phyloP scores from a whole-genome alignment of 306 rosid species.

The Neltuma alba region DNA sequence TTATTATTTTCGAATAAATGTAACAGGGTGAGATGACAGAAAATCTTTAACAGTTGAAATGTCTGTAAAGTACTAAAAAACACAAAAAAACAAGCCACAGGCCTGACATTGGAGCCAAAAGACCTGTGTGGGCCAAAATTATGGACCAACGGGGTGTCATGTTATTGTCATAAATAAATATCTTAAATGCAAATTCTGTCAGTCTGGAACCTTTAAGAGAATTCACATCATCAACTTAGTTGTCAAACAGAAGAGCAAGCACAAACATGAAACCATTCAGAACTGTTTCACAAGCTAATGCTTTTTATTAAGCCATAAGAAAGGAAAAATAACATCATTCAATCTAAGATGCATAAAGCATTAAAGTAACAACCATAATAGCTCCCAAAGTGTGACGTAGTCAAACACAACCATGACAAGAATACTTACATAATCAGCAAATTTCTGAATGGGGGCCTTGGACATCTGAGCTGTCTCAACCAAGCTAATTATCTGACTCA shows the following conservation, averaged over 20 bases:
- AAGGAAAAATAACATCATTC: conserved; percentile 18
- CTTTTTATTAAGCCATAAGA: not conserved
- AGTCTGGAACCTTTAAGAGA: not conserved
- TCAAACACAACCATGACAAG: conserved; percentile 27
- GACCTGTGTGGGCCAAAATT: not conserved
- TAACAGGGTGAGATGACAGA: not conserved
- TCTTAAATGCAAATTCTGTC: not conserved
- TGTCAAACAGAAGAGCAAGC: not conserved
- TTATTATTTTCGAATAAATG: not conserved
- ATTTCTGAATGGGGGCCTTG: conserved; percentile 94
- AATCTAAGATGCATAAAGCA: not conserved
- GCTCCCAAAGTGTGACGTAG: not conserved
- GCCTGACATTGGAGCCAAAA: not conserved
- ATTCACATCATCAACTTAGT: not conserved
- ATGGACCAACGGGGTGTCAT: not conserved
- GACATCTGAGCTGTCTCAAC: conserved; percentile 97
- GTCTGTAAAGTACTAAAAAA: not conserved
- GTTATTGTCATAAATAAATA: not conserved
- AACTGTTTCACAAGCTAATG: not conserved
- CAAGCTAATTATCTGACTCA: conserved; percentile 88
- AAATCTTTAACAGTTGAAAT: not conserved
- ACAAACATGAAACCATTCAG: conserved; percentile 24
- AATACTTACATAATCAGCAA: conserved; percentile 88
- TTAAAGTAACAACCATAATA: not conserved
- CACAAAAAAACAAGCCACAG: not conserved